phyloP scores from a whole-genome alignment of 148 eudicot species.

The Linanthus parryae region DNA sequence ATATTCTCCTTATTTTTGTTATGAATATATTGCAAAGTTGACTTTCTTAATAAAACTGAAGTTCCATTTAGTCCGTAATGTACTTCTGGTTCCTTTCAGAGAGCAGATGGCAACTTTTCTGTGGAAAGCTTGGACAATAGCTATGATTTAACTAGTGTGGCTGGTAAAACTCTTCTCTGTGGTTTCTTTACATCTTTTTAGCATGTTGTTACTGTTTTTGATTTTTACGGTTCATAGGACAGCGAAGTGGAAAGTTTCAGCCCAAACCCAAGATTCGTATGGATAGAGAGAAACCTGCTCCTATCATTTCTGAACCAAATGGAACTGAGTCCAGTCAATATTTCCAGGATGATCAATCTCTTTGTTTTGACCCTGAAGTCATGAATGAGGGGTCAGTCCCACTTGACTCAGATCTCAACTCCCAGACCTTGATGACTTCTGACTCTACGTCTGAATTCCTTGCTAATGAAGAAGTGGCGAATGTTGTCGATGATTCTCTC shows the following conservation, averaged over 20 bases:
- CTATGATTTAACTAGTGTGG: slow-evolving; percentile 23
- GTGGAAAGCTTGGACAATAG: slow-evolving; percentile 25
- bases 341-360: slow-evolving; percentile 11
- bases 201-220: not conserved
- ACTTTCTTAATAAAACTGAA: not conserved
- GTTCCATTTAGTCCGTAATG: not conserved
- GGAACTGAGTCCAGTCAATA: slow-evolving; percentile 17
- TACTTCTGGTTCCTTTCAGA: slow-evolving; percentile 36
- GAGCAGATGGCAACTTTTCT: slow-evolving; percentile 30
- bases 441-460: slow-evolving; percentile 23
- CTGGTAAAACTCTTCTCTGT: slow-evolving; percentile 46
- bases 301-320: slow-evolving; percentile 9
- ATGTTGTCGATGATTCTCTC: slow-evolving; percentile 18
- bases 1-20: not conserved
- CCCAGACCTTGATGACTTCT: slow-evolving; percentile 24
- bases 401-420: slow-evolving; percentile 21
- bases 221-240: slow-evolving; percentile 25
- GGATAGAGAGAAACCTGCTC: slow-evolving; percentile 9
- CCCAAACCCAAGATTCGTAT: slow-evolving; percentile 52
- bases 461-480: slow-evolving; percentile 15
- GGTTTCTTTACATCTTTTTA: not conserved
- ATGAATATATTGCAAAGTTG: too few relatives aligned
- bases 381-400: slow-evolving; percentile 16
- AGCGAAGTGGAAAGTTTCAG: slow-evolving; percentile 35
- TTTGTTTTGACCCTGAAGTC: slow-evolving; percentile 30